A percentile compares a stretch with the other conserved stretches of the same genome.
Conservation (phyloP, 306 rosid genomes). For the Ormosia semicastrata region DNA sequence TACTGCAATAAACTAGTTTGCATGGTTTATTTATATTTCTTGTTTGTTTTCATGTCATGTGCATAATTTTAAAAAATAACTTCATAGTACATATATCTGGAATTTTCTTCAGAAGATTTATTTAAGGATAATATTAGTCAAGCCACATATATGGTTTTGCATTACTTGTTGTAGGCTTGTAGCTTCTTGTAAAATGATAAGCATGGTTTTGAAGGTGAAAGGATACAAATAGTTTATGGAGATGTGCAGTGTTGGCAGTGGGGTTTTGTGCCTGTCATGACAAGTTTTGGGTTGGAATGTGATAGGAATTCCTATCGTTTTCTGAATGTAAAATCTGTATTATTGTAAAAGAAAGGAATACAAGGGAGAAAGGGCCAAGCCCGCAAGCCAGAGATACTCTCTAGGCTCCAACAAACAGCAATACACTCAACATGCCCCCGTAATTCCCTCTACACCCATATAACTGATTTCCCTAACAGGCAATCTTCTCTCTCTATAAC, state of each 20-base stretch:
- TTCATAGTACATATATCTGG: neutral
- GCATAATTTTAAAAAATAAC: neutral
- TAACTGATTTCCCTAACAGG: too few relatives aligned
- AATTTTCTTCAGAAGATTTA: conserved; percentile 1
- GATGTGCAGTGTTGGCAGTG: neutral
- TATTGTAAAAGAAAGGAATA: too few relatives aligned
- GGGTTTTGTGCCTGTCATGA: neutral
- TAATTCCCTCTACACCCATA: too few relatives aligned
- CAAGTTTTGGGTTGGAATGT: neutral
- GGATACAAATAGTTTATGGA: neutral
- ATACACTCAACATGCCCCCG: too few relatives aligned
- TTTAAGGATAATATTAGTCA: neutral
- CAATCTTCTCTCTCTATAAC: too few relatives aligned
- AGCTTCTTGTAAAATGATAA: neutral
- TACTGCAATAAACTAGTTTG: neutral
- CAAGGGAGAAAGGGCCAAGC: too few relatives aligned
- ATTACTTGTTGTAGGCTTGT: neutral
- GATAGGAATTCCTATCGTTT: too few relatives aligned
- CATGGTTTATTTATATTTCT: conserved; percentile 6
- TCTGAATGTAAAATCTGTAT: too few relatives aligned
- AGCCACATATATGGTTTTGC: neutral
- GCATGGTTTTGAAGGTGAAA: neutral
- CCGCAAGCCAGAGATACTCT: too few relatives aligned
- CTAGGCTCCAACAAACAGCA: too few relatives aligned
- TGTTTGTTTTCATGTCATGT: neutral